Evolutionary conservation across 1,139 yeast genomes (phyloP), one percentile per base, ranked within the genome.

Genomic region (Taphrina flavorubra): DNA sequence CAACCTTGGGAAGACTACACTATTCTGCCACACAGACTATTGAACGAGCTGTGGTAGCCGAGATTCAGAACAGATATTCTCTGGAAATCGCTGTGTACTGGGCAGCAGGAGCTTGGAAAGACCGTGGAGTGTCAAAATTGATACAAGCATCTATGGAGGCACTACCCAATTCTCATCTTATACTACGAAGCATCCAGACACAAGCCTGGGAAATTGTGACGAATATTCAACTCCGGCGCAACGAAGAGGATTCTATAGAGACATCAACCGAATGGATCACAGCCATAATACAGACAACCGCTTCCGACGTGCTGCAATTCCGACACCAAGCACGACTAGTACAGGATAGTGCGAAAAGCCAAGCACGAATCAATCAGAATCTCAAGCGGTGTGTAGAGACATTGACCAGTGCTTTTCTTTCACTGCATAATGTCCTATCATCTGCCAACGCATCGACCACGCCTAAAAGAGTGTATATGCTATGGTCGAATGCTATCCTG

Each of bases 81-180:
- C 55, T 63, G 10, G 67, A 63, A 39, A 55, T 63, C 18, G 61
- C 67, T 13, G 59, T 63, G 31, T 63, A 63, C 25, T 63, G 67
- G 67, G 46, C 61, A 16, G 67, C 67, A 20, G 67, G 67, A 13
- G 34, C 18, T 16, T 55, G 51, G 61, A 63, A 63, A n/a, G 61
- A 63, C 46, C 60, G 59, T 14, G 67, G 59, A 11, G 14, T 63
- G 7, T 46, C 53, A 20, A 56, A 47, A 13, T 14, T 63, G 56
- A 46, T 63, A 10, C 55, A 63, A 14, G 51, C 67, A 13, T 53
- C 61, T 5, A 31, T 10, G 10, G 67, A 46, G 20, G 53, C 59
- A 20, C 39, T 63, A 39, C 42, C 61, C 6, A 59, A 58, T 18
- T 55, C 61, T 20, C 67, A 63, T 55, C 67, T 63, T 11, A 51